A percentile compares a stretch with the other conserved stretches of the same genome.
Evolutionary conservation across 768 basidiomycete genomes (phyloP).

Genomic region (Tephrocybe sp.): DNA sequence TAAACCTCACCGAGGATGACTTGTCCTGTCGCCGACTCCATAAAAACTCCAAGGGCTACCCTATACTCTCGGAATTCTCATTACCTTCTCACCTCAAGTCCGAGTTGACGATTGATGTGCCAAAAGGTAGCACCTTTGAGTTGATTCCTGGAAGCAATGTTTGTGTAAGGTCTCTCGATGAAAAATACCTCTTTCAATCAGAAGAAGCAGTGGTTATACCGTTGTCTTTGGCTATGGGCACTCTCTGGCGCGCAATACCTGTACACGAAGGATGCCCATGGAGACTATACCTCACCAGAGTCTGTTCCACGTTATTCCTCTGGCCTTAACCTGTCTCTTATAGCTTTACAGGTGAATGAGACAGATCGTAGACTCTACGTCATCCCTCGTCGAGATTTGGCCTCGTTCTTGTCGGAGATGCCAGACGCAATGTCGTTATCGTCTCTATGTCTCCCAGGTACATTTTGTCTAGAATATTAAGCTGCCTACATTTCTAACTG

Average conservation of each 20-base stretch:
- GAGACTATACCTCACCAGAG: constrained; percentile 56
- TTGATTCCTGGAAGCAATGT: too few relatives aligned
- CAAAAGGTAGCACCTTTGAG: neutral
- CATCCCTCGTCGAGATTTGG: constrained; percentile 57
- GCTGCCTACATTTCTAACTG: too few relatives aligned
- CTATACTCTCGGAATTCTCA: neutral
- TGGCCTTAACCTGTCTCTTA: too few relatives aligned
- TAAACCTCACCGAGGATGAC: constrained; percentile 13
- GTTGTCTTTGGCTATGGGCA: constrained; percentile 29
- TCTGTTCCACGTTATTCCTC: too few relatives aligned
- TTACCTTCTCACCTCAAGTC: neutral
- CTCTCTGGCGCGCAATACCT: constrained; percentile 46
- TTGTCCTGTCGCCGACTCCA: constrained; percentile 16
- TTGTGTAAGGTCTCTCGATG: neutral
- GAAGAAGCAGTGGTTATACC: constrained; percentile 26
- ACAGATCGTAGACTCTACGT: constrained; percentile 51
- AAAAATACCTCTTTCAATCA: constrained; percentile 23
- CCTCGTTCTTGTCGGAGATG: constrained; percentile 56
- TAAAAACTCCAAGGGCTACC: neutral
- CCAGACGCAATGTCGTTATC: constrained; percentile 71
- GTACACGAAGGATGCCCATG: constrained; percentile 51
- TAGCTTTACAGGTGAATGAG: constrained; percentile 50
- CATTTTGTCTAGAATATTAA: constrained; percentile 22
- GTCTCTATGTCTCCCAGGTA: constrained; percentile 77
- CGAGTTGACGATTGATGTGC: constrained; percentile 1